Base-by-base conservation (phyloP, 1,139 yeast genomes). In the Debaryomycetaceae sp. region DNA sequence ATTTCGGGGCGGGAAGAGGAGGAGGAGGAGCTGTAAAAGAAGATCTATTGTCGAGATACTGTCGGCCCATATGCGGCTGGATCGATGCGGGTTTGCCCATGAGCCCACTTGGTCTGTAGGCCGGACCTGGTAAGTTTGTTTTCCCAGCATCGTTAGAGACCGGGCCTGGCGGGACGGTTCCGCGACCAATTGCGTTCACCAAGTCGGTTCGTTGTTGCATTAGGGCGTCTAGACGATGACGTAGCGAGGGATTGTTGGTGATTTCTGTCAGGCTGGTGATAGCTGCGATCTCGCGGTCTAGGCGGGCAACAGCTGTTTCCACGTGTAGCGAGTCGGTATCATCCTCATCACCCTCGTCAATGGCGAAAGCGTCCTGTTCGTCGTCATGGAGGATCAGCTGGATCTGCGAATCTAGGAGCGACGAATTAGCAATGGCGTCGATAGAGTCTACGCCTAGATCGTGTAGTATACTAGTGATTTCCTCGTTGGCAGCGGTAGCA, bases 11-110 rank as follows among this genome's bases (percentile, higher is more conserved):
- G 4, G 63, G 63, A 10, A 18, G 20, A 7, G 6, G 6, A 10
- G 20, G 20, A 4, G 26, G 20, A 26, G 28, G 27, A 22, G 37
- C 49, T 26, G 41, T 47, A 3, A 48, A 40, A 5, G 53, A 45
- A n/a, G 45, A 33, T 27, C 50, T 39, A 27, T 39, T 39, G 34
- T 49, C 36, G 18, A 45, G 40, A 37, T 62, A 62, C 11, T 57
- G 35, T 29, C 64, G 45, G 29, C 62, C 56, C 10, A 63, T 51
- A 3, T 68, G 66, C 5, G 70, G 71, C 37, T 63, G 70, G 15
- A 63, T 62, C 12, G 66, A 53, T n/a, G 71, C 71, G 1, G 64
- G 62, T 32, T 57, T 58, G 1, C 68, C 68, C 67, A 61, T 61
- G 32, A 64, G 41, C 6, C 20, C 20, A n/a, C n/a, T n/a, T n/a